Evolutionary conservation across 805 yeast species (phyloP), one percentile per base, ranked within the genome.

Genomic region (Starmerella tilneyi): DNA sequence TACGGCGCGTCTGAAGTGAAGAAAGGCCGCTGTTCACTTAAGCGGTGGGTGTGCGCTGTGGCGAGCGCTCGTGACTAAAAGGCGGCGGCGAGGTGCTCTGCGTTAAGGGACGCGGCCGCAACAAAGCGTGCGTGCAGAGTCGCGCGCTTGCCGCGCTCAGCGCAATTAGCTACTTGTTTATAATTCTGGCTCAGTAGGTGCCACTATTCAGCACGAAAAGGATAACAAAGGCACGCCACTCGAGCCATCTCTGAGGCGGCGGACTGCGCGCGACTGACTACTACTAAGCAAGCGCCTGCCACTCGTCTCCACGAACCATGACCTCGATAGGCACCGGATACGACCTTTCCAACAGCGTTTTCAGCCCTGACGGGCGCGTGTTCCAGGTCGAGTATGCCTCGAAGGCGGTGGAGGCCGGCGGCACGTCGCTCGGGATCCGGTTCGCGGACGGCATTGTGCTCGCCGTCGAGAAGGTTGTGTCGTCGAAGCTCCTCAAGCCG

Each of bases 271-370:
- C 31, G 12, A 7, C 31, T 4, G 15, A 9, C 15, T 22, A 28
- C 30, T 23, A 36, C 28, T 23, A 23, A 36, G 29, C 40, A 23
- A 24, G 41, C 41, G 21, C 16, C 32, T 26, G 19, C 8, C 16
- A 16, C 26, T n/a, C 33, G 26, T 26, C 26, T 9, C 41, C 31
- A 15, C 9, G 23, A 32, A 43, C 36, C 36, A 57, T 57, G 89
- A 82, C 97, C 31, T 92, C 98, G 38, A 88, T 92, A 57, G 99
- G 99, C 57, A 92, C 99, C 23, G 99, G 99, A 16, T 92, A 92
- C 77, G 99, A 92, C 73, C 79, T 92, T 61, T 85, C 96, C 27
- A 92, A 92, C 70, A 81, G 94, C 68, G 96, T 89, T 51, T 92
- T 92, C 69, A 78, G 85, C 45, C 89, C 89, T 37, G 60, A 57